Base-by-base conservation (phyloP, 441 rosid species). In the Raphanus hybrid region DNA sequence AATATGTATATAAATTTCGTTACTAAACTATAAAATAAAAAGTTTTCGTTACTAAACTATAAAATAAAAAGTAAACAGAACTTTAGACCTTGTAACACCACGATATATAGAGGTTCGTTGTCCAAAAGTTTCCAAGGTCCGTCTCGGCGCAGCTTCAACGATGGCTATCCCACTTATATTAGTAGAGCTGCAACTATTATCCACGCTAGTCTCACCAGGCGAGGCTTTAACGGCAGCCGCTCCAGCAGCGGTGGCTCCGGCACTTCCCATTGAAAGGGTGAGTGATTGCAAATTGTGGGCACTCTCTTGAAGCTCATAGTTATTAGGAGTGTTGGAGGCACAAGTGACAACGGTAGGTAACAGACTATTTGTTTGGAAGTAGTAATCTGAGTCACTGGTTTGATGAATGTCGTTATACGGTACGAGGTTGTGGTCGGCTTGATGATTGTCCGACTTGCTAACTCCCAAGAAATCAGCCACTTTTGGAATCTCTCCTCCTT, bases 391-490 rank as follows among this genome's bases (percentile, higher is more conserved):
- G 11, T 88, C 83, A 35, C 79, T 83, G 2, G 80, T 68, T 57
- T 82, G 75, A 18, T 88, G 91, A 82, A 90, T 86, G 74, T 82
- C 91, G 45, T 89, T 89, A 88, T 84, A 89, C 8, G 83, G 84
- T 60, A 84, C 88, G 54, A 91, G 90, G 84, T 88, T 92, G 71
- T 81, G 77, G 41, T 78, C 71, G 27, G 60, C 8, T 3, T 79
- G 77, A 59, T 85, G 92, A 55, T 85, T 83, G 66, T 87, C 98
- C 6, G 92, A 82, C 84, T 93, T 93, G 84, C 86, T 84, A 61
- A 93, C 98, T 34, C 99, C 99, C 35, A 95, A 86, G 80, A 95
- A 95, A 82, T 95, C 99, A 9, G 99, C 98, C 34, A 95, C 90
- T 87, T 93, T 93, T 9, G 99, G 99, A 26, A 86, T 88, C 39